phyloP scores from a whole-genome alignment of 108 stramenopile genomes.

The Discostella stelligeroides region DNA sequence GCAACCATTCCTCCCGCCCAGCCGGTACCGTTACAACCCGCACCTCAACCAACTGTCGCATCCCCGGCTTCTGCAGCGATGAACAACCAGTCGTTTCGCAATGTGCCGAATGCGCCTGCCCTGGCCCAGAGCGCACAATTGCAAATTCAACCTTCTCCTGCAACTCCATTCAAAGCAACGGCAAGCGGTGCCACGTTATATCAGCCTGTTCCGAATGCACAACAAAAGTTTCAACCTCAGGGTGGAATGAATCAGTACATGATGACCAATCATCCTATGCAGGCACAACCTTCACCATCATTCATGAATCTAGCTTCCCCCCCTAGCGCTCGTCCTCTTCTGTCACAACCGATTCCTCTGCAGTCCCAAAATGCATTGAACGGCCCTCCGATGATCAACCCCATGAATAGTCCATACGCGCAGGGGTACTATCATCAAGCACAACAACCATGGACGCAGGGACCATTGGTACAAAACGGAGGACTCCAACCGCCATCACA shows the following conservation, averaged over 20 bases:
- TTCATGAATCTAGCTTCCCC: too few relatives aligned
- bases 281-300: too few relatives aligned
- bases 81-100: constrained; percentile 8
- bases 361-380: neutral
- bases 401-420: neutral
- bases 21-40: neutral
- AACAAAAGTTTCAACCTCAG: neutral
- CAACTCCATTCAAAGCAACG: neutral
- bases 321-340: too few relatives aligned
- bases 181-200: neutral
- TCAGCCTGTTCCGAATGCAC: neutral
- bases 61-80: neutral
- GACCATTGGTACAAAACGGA: too few relatives aligned
- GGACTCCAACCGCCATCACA: too few relatives aligned
- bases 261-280: too few relatives aligned
- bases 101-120: neutral
- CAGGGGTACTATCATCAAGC: constrained; percentile 7
- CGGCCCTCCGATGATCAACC: neutral
- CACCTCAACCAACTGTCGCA: neutral
- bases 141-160: constrained; percentile 7
- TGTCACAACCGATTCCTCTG: neutral
- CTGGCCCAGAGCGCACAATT: neutral
- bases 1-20: neutral
- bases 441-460: constrained; percentile 1
- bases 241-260: neutral